Evolutionary conservation across 2,329 filamentous ascomycete genomes (phyloP), one percentile per base, ranked within the genome.

Genomic region (Cephalotrichum gorgonifer): DNA sequence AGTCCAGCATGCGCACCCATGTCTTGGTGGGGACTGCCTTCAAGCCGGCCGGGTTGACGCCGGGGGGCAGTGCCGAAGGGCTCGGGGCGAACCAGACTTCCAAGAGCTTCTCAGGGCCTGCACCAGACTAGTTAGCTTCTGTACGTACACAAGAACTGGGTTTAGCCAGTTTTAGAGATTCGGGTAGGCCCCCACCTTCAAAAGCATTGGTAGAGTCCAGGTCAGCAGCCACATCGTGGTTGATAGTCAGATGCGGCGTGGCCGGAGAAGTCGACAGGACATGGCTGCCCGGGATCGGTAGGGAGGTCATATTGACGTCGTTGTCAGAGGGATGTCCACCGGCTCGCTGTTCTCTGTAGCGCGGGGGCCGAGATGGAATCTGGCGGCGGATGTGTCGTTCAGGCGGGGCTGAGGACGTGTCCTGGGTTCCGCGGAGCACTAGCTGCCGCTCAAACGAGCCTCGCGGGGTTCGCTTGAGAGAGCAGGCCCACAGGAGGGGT

Each of bases 11-110:
- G 51, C 83, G 83, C 66, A 94, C 94, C 93, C 93, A 98, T 46
- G 80, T 83, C 47, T 95, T 86, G 51, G 82, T 76, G 17, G 85
- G 74, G 30, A 98, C 89, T 7, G 83, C 80, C 73, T 97, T 97
- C 62, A 98, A 72, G 25, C 93, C 93, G 63, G 81, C 74, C 17
- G 84, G 81, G 54, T 81, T 79, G 50, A 83, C 83, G 48, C 81
- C 78, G 4, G 80, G 70, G 17, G 89, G 85, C 35, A 95, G 76
- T 52, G 83, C 75, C 55, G 79, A 74, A 46, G 89, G 77, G 59
- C 86, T 87, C 23, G 90, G 82, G 51, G 86, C 85, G 65, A 98
- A 97, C 93, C 93, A 98, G 62, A 98, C 91, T 74, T 98, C 93
- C 60, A 98, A 78, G 49, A 98, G 78, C 75, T 98, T 98, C 74